A percentile compares a stretch with the other conserved stretches of the same genome.
Conservation (phyloP, 1,284 basidiomycete species). For the Tausonia pullulans region DNA sequence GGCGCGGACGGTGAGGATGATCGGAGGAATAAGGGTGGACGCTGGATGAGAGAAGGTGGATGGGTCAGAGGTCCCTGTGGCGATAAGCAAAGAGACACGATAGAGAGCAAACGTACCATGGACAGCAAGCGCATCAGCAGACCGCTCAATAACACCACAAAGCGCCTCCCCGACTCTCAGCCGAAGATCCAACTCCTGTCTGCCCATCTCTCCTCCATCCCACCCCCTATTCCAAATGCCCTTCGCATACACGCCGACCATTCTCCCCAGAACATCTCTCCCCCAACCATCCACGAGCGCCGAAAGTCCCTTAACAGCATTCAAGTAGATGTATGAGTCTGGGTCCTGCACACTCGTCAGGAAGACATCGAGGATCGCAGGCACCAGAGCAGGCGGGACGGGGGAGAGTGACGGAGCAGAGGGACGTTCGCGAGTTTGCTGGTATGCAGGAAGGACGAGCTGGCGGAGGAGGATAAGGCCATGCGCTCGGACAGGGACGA, state of each 20-base stretch:
- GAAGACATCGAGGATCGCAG: constrained; percentile 78
- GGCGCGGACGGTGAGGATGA: constrained; percentile 51
- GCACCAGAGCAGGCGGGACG: constrained; percentile 50
- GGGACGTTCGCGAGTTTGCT: constrained; percentile 16
- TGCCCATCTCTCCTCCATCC: constrained; percentile 38
- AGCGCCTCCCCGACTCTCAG: constrained; percentile 83
- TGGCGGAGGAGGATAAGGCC: constrained; percentile 73
- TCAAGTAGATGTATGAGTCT: constrained; percentile 89
- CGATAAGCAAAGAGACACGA: not conserved
- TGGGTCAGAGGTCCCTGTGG: no score
- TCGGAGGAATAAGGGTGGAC: constrained; percentile 50
- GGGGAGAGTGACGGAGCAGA: constrained; percentile 21
- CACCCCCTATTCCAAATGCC: constrained; percentile 25
- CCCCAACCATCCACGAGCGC: constrained; percentile 67
- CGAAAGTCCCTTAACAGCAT: constrained; percentile 79
- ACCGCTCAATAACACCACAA: constrained; percentile 61
- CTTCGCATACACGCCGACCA: constrained; percentile 53
- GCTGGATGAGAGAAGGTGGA: no score
- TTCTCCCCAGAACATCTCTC: constrained; percentile 52
- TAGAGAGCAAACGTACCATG: constrained; percentile 47
- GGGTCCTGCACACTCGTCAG: constrained; percentile 77
- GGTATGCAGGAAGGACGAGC: constrained; percentile 44
- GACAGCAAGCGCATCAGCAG: constrained; percentile 54
- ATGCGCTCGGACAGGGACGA: constrained; percentile 90
- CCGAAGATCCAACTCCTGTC: constrained; percentile 61